Conservation (phyloP, 179 eudicot genomes). For the Monotropa hypopitys region DNA sequence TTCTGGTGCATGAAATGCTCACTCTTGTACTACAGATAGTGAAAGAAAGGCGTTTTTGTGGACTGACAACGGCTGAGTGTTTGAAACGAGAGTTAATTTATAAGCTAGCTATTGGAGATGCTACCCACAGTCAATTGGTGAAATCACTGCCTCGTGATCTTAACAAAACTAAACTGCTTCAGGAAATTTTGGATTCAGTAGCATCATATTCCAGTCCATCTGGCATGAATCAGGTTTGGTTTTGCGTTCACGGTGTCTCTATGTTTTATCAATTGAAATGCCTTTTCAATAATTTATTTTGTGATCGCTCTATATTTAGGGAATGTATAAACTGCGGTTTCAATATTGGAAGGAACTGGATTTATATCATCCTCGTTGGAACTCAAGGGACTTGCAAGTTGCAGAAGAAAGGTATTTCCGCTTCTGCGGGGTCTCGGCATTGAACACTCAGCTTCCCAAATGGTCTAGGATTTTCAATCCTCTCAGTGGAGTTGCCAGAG, state of each 20-base stretch:
- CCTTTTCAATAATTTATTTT: slow-evolving; percentile 5
- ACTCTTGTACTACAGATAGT: slow-evolving; percentile 77
- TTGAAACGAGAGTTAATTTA: slow-evolving; percentile 73
- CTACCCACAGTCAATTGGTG: slow-evolving; percentile 85
- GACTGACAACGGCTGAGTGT: slow-evolving; percentile 50
- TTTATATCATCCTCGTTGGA: slow-evolving; percentile 92
- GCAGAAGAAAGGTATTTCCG: slow-evolving; percentile 89
- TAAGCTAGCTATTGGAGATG: slow-evolving; percentile 82
- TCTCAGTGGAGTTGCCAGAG: slow-evolving; percentile 52
- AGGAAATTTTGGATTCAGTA: slow-evolving; percentile 57
- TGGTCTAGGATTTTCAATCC: slow-evolving; percentile 77
- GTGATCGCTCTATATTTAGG: slow-evolving; percentile 29
- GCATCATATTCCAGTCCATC: slow-evolving; percentile 83
- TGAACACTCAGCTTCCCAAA: slow-evolving; percentile 70
- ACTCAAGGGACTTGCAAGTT: slow-evolving; percentile 70
- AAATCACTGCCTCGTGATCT: slow-evolving; percentile 81
- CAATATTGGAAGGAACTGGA: slow-evolving; percentile 85
- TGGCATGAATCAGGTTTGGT: slow-evolving; percentile 82
- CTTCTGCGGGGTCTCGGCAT: slow-evolving; percentile 67
- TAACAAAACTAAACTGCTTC: slow-evolving; percentile 48
- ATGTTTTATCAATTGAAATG: not conserved
- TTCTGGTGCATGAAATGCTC: slow-evolving; percentile 77
- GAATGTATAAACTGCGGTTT: slow-evolving; percentile 68
- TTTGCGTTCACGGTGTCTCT: not conserved
- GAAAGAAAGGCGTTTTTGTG: slow-evolving; percentile 88